phyloP scores from a whole-genome alignment of 2,329 filamentous ascomycete species.

The Setomelanomma holmii region DNA sequence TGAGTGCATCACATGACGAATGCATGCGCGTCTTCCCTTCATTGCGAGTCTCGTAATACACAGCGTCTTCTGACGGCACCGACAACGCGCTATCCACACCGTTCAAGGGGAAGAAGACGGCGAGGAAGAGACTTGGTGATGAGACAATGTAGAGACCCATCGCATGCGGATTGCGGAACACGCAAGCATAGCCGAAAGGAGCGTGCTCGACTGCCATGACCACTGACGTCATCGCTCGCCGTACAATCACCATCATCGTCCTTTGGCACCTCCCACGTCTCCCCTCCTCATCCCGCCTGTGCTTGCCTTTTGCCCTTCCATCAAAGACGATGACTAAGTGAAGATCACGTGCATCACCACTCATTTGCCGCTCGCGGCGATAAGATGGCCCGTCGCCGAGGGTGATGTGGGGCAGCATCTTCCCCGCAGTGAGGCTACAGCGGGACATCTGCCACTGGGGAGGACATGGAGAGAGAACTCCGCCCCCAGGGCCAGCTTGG shows the following conservation, averaged over 20 bases:
- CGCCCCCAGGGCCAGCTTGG: constrained; percentile 7
- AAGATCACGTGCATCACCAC: constrained; percentile 10
- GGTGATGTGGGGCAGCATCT: constrained; percentile 23
- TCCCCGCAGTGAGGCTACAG: constrained; percentile 21
- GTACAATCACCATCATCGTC: not conserved
- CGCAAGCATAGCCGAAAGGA: not conserved
- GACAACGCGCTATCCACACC: too few species aligned
- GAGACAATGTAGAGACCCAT: not conserved
- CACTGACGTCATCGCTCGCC: not conserved
- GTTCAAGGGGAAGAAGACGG: too few species aligned
- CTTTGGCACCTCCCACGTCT: not conserved
- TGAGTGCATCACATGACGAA: too few species aligned
- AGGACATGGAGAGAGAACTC: constrained; percentile 13
- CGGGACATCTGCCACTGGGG: constrained; percentile 2
- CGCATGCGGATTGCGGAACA: not conserved
- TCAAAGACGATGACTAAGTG: not conserved
- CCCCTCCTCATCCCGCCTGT: not conserved
- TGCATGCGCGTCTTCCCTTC: too few species aligned
- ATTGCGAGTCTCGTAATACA: too few species aligned
- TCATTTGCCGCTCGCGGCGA: constrained; percentile 1
- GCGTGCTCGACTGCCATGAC: not conserved
- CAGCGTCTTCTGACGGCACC: too few species aligned
- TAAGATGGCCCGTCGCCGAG: constrained; percentile 15
- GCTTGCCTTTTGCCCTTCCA: not conserved
- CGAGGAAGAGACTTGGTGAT: not conserved